Evolutionary conservation across 108 stramenopile genomes (phyloP).

Genomic region (Nitzschia inconspicua): DNA sequence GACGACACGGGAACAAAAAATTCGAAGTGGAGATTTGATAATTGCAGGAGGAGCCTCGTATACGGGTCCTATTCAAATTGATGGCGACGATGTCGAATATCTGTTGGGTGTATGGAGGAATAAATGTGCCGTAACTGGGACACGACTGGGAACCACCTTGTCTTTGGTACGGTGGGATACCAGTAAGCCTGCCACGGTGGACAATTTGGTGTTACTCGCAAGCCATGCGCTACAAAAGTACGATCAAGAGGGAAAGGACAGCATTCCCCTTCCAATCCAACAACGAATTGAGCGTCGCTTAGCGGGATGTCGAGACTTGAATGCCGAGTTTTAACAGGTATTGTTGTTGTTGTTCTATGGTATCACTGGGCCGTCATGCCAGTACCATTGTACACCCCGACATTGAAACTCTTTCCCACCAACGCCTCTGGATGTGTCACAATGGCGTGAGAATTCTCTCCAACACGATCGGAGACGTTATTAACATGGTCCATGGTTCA

Average conservation of each 20-base stretch:
- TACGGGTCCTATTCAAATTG: conserved; percentile 65
- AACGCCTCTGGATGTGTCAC: no score
- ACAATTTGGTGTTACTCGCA: conserved; percentile 80
- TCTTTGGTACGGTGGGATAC: conserved; percentile 78
- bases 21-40: conserved; percentile 23
- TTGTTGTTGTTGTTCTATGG: no score
- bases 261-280: conserved; percentile 14
- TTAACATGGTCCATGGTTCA: no score
- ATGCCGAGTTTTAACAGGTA: conserved; percentile 6
- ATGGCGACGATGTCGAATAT: conserved; percentile 84
- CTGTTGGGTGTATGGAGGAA: conserved; percentile 86
- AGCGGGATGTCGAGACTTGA: conserved; percentile 21
- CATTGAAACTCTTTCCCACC: no score
- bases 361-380: no score
- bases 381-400: no score
- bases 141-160: conserved; percentile 66
- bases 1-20: conserved; percentile 57
- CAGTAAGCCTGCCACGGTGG: conserved; percentile 48
- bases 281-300: conserved; percentile 33
- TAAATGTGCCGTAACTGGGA: conserved; percentile 73
- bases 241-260: conserved; percentile 34
- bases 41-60: not conserved
- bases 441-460: no score
- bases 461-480: no score
- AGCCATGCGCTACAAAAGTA: conserved; percentile 50